Evolutionary conservation across 345 rosid genomes (phyloP), one percentile per base, ranked within the genome.

Genomic region (Lumnitzera racemosa): DNA sequence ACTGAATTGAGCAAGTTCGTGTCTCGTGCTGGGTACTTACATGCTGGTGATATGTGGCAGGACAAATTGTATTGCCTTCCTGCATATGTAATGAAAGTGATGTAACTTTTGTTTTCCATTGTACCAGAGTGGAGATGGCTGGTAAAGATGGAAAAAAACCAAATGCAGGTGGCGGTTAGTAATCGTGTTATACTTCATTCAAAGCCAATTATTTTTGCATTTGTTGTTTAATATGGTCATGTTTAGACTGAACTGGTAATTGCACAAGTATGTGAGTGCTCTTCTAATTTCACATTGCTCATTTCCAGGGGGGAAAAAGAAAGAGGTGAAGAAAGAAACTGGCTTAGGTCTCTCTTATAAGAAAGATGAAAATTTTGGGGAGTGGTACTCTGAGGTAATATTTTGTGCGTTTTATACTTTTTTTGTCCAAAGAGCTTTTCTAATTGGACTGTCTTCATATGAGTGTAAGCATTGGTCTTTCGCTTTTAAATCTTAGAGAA

Each of bases 251-350:
- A 5, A 36, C 10, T 7, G 43, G 10, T 36, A 36, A 36, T 36
- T 7, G 36, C 36, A 29, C 36, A 29, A 3, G 3, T 29, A 29
- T 3, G 36, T 29, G 43, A 36, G 43, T 36, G 43, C 43, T 36
- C 43, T 36, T 36, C 7, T 36, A 0, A 36, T 36, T 36, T 36
- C 43, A 36, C 53, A 24, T 58, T 47, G 14, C 49, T 61, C 61
- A 49, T 27, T 11, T 27, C 16, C 55, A 71, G 83, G 80, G 43
- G 96, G 90, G 46, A 89, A 80, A 73, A 92, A 83, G 89, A 92
- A 91, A 83, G 96, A 87, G 50, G 96, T 91, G 69, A 91, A 91
- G 86, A 87, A 92, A 71, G 98, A 89, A 74, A 92, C 97, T 25
- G 84, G 97, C 41, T 78, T 92, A 15, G 97, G 98, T 5, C 94